Evolutionary conservation across 2,329 filamentous ascomycete species (phyloP), one percentile per base, ranked within the genome.

Genomic region (Penicillium sclerotiorum): DNA sequence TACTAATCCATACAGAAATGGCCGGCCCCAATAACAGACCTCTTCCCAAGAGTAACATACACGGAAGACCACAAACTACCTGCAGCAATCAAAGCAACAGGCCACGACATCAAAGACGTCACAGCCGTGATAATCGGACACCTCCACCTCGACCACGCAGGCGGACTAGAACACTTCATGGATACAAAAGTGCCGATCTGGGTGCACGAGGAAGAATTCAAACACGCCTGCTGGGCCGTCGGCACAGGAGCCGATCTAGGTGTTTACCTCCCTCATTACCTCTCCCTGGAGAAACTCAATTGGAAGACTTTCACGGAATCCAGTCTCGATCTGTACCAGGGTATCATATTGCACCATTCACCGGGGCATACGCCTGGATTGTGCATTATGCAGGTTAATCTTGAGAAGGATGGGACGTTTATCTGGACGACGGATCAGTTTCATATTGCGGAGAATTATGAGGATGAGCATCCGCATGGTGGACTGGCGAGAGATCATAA

Each of bases 131-230:
- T 79, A 3, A 68, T 78, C 15, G 73, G 76, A 2, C 76, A 79
- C 47, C 60, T 79, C 25, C 75, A 78, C 55, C 54, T 77, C 2
- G 76, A 79, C 52, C 76, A 79, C 53, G 76, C 77, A 0, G 77
- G 76, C 2, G 76, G 77, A 0, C 59, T 78, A 1, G 74, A 77
- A 40, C 67, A 77, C 45, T 79, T 79, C 38, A 32, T 69, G 2
- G 64, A 65, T 32, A 75, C 67, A 5, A 69, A 73, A 23, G 62
- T 78, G 5, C 73, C 73, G 5, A 76, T 77, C 43, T 77, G 72
- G 52, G 73, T 77, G 3, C 76, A 79, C 50, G 76, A 79, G 53
- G 69, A 73, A 47, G 76, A 78, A 46, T 68, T 78, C 58, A 71
- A 74, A 44, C 68, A 73, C 28, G 75, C 75, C 1, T 76, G 71